Percentiles rank a stretch among this genome's conserved stretches.
Conservation (phyloP, 352 stramenopile genomes). For the Phytophthora ohioensis region DNA sequence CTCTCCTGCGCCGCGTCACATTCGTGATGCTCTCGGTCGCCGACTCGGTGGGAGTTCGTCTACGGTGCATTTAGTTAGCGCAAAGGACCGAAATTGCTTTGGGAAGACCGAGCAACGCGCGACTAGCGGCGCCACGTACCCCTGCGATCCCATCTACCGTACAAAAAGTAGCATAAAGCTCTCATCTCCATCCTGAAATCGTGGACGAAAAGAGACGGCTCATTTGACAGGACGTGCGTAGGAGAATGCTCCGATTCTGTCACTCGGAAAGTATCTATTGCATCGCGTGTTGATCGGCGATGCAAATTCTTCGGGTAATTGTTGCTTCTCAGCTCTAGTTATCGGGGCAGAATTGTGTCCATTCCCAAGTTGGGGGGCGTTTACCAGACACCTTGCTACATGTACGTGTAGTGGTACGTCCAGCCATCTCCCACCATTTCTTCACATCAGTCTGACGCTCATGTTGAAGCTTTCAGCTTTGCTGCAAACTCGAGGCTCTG, state of each 20-base stretch:
- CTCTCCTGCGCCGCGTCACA: constrained; percentile 23
- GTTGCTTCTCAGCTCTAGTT: background rate
- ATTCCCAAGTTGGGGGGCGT: too few species aligned
- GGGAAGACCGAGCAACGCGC: background rate
- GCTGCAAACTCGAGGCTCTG: background rate
- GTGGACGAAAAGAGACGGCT: constrained; percentile 24
- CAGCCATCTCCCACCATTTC: constrained; percentile 10
- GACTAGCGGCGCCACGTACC: constrained; percentile 7
- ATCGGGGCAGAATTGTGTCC: too few species aligned
- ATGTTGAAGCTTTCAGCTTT: constrained; percentile 5
- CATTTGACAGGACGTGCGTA: constrained; percentile 1
- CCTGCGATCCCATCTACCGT: constrained; percentile 4
- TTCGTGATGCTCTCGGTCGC: constrained; percentile 10
- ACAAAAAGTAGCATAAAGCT: background rate
- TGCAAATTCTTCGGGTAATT: background rate
- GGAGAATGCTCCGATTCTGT: background rate
- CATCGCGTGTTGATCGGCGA: background rate
- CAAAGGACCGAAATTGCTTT: constrained; percentile 16
- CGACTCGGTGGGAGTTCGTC: constrained; percentile 3
- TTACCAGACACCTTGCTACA: background rate
- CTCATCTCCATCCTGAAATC: constrained; percentile 24
- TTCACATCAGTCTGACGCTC: constrained; percentile 9
- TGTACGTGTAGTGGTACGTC: background rate
- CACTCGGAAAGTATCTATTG: background rate
- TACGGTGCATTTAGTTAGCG: constrained; percentile 11